Percentiles rank a stretch among this genome's conserved stretches.
Conservation (phyloP, 1,284 basidiomycete genomes). For the Inonotus hispidus region DNA sequence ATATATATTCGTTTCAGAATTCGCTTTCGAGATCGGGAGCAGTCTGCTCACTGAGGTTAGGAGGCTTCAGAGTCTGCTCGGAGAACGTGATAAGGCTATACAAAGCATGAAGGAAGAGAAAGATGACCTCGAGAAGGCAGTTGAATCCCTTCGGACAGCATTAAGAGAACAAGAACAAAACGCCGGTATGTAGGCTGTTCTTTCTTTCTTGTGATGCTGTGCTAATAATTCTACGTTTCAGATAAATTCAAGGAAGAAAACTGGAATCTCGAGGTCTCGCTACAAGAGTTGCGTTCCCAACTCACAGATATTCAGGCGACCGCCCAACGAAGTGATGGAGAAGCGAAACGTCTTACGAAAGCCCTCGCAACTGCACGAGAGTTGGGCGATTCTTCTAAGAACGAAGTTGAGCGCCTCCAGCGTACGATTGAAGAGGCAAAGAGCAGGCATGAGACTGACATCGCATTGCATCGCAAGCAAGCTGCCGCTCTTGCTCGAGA, state of each 20-base stretch:
- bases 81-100: conserved; percentile 84
- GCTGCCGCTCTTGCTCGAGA: conserved; percentile 87
- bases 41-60: conserved; percentile 85
- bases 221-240: not conserved
- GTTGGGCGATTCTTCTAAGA: conserved; percentile 79
- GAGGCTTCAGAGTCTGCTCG: conserved; percentile 80
- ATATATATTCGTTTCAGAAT: conserved; percentile 50
- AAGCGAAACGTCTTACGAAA: conserved; percentile 78
- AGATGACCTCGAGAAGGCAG: conserved; percentile 72
- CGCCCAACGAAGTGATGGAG: conserved; percentile 70
- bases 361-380: conserved; percentile 73
- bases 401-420: conserved; percentile 75
- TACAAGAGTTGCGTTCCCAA: conserved; percentile 82
- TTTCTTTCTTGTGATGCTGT: not conserved
- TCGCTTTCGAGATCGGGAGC: conserved; percentile 93
- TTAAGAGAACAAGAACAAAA: conserved; percentile 74
- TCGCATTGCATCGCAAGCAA: conserved; percentile 84
- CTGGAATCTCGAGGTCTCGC: conserved; percentile 70
- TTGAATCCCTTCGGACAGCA: conserved; percentile 65
- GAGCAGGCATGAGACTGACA: conserved; percentile 88
- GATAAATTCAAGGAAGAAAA: conserved; percentile 19
- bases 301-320: conserved; percentile 63
- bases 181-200: conserved; percentile 47
- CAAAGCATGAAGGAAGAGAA: conserved; percentile 85
- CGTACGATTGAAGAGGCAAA: conserved; percentile 70